phyloP scores from a whole-genome alignment of 805 yeast genomes.

The Metschnikowia reukaufii region DNA sequence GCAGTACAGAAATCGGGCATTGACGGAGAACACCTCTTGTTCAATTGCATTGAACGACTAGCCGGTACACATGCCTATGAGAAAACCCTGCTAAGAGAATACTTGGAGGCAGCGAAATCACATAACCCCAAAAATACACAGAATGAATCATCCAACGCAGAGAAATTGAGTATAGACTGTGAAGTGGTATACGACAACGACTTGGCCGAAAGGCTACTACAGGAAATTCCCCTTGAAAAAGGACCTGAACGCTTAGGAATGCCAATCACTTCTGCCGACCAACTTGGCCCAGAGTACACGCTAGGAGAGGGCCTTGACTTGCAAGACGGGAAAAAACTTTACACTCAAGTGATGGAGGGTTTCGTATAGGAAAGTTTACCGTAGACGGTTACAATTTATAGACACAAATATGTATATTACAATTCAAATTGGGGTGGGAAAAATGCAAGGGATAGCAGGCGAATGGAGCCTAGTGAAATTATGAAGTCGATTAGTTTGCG shows the following conservation, averaged over 20 bases:
- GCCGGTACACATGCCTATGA: conserved; percentile 7
- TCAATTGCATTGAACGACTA: conserved; percentile 27
- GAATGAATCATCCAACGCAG: not conserved
- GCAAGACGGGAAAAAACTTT: not conserved
- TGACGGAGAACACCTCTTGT: conserved; percentile 18
- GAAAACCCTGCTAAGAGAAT: not conserved
- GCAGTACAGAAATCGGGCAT: conserved; percentile 22
- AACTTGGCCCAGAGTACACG: conserved; percentile 3
- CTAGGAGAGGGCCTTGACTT: conserved; percentile 3
- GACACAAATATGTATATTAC: conserved; percentile 15
- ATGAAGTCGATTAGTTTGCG: conserved; percentile 14
- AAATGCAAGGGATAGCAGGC: conserved; percentile 14
- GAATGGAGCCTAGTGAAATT: conserved; percentile 1
- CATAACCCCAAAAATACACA: too few relatives aligned
- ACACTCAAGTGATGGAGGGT: not conserved
- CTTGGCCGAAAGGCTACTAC: conserved; percentile 11
- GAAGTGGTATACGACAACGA: conserved; percentile 14
- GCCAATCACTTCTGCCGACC: not conserved
- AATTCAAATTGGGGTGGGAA: conserved; percentile 15
- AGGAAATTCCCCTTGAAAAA: conserved; percentile 1
- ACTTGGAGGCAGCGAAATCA: conserved; percentile 1
- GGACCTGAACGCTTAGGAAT: not conserved
- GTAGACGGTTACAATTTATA: not conserved
- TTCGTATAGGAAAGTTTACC: not conserved
- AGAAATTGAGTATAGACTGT: not conserved